These are phyloP conservation scores for Globisporangium spiculum DNA, from an alignment of 352 stramenopile species.

Conservation along the genomic window DNA sequence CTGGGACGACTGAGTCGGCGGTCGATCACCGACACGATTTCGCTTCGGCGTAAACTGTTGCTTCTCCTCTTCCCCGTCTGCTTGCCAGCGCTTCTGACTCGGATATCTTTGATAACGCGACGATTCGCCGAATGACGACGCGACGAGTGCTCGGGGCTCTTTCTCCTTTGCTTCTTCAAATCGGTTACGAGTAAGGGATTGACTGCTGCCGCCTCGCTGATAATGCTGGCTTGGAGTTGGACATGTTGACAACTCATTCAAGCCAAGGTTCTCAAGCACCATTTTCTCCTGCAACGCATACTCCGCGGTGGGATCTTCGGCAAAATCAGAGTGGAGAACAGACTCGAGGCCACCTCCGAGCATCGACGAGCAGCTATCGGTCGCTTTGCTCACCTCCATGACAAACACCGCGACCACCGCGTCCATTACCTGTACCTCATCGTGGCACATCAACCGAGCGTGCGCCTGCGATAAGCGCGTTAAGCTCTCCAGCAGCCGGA, in stretches of 20 bases:
- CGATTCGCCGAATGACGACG: conserved; percentile 1
- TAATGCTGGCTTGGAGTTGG: conserved; percentile 16
- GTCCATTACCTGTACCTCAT: conserved; percentile 66
- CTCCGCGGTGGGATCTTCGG: conserved; percentile 49
- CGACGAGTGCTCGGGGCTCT: conserved; percentile 1
- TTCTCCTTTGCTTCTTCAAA: neutral
- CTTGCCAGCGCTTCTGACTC: conserved; percentile 16
- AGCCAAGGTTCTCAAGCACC: conserved; percentile 64
- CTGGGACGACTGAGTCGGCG: conserved; percentile 1
- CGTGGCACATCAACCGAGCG: conserved; percentile 79
- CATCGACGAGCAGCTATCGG: conserved; percentile 54
- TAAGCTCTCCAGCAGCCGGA: conserved; percentile 93
- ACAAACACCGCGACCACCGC: conserved; percentile 77
- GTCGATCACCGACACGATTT: conserved; percentile 3
- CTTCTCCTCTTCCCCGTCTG: neutral
- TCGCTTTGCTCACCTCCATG: conserved; percentile 76
- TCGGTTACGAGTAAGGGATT: neutral
- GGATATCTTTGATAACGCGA: conserved; percentile 3
- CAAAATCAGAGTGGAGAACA: conserved; percentile 69
- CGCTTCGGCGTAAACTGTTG: neutral
- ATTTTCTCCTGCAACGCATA: conserved; percentile 70
- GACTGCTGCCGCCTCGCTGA: conserved; percentile 2
- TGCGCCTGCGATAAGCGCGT: conserved; percentile 92
- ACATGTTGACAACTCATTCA: conserved; percentile 50
- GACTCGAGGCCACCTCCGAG: conserved; percentile 55